Percentiles rank a stretch among this genome's conserved stretches.
Conservation (phyloP, 2,329 filamentous ascomycete genomes). For the Sporothrix sp. region DNA sequence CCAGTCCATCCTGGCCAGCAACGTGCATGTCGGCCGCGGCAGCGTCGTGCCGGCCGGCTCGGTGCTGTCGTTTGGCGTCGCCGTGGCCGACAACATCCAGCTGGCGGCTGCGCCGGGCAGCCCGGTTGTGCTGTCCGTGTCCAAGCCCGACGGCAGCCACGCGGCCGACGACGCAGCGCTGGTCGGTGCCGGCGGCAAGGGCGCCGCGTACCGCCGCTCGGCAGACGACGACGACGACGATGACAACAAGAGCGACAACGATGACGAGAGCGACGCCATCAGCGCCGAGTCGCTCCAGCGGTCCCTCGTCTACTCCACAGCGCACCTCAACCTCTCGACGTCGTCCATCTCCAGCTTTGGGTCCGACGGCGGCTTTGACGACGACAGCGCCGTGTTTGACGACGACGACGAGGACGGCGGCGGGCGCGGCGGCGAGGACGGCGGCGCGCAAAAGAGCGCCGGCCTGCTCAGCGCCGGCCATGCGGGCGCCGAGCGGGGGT, state of each 20-base stretch:
- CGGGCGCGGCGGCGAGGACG: conserved; percentile 15
- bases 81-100: conserved; percentile 50
- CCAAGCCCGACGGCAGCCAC: conserved; percentile 29
- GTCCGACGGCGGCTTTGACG: conserved; percentile 48
- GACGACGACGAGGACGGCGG: conserved; percentile 25
- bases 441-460: too few relatives aligned
- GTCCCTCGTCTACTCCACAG: conserved; percentile 45
- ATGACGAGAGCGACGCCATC: conserved; percentile 16
- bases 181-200: conserved; percentile 42
- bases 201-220: conserved; percentile 31
- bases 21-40: conserved; percentile 59
- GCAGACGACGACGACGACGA: conserved; percentile 32
- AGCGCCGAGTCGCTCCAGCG: conserved; percentile 45
- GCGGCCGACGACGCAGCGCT: conserved; percentile 34
- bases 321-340: conserved; percentile 41
- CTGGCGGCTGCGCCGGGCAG: conserved; percentile 20
- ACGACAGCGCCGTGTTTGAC: conserved; percentile 44
- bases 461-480: conserved; percentile 14
- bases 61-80: conserved; percentile 70
- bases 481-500: conserved; percentile 24
- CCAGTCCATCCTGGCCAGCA: conserved; percentile 66
- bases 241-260: conserved; percentile 37
- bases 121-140: conserved; percentile 29
- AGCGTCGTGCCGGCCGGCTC: conserved; percentile 62
- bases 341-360: conserved; percentile 50